Evolutionary conservation across 352 stramenopile species (phyloP).

Genomic region (Phytopythium oedochilum): DNA sequence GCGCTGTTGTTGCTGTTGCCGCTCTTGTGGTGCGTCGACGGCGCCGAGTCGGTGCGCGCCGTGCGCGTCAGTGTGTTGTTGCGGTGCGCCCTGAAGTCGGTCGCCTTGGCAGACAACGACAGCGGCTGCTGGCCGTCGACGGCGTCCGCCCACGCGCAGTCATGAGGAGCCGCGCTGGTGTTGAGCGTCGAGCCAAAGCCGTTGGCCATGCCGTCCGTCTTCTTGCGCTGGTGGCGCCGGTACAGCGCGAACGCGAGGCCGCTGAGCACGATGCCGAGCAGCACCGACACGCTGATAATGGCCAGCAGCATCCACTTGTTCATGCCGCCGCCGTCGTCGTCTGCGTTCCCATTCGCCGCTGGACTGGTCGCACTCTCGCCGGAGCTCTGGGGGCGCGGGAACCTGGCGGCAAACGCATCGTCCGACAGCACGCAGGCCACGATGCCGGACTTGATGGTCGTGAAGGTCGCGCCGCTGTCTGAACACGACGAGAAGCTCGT

Average conservation of each 20-base stretch:
- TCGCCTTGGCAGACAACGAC: constrained; percentile 3
- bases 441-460: constrained; percentile 16
- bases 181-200: background rate
- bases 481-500: constrained; percentile 19
- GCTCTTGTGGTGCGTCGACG: background rate
- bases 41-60: constrained; percentile 2
- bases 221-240: constrained; percentile 5
- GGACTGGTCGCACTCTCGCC: background rate
- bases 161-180: background rate
- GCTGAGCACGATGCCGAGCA: constrained; percentile 5
- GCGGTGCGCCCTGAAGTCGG: background rate
- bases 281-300: constrained; percentile 14
- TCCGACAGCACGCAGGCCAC: constrained; percentile 27
- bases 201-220: background rate
- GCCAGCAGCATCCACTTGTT: constrained; percentile 41
- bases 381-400: constrained; percentile 5
- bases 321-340: constrained; percentile 9
- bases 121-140: background rate
- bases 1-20: background rate
- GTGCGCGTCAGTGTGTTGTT: constrained; percentile 7
- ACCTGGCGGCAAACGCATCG: constrained; percentile 21
- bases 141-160: background rate
- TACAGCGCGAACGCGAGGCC: constrained; percentile 3
- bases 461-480: constrained; percentile 13
- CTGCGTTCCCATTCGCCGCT: background rate